These are phyloP conservation scores for Cardiospermum halicacabum DNA, from an alignment of 345 rosid genomes.

Conservation along the genomic window DNA sequence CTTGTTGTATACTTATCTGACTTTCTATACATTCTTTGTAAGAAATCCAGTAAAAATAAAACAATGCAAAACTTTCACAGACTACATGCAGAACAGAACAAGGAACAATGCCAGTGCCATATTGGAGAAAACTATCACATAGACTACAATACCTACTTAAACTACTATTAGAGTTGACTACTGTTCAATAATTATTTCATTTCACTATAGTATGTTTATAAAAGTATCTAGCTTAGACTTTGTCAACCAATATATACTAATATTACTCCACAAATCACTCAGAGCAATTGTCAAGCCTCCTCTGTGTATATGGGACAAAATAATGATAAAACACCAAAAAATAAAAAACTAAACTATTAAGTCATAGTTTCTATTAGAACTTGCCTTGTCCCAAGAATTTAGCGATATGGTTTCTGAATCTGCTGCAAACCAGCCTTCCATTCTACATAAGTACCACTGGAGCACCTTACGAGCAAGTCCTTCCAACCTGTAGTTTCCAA, in stretches of 20 bases:
- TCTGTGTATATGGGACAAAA: not conserved
- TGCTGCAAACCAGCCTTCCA: conserved; percentile 99
- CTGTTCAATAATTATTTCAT: not conserved
- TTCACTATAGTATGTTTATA: no score
- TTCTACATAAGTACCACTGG: conserved; percentile 96
- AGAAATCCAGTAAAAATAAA: not conserved
- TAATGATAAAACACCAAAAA: not conserved
- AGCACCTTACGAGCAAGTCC: conserved; percentile 79
- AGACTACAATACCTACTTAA: not conserved
- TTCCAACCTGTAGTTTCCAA: conserved; percentile 47
- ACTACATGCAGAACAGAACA: not conserved
- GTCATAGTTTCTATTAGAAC: conserved; percentile 3
- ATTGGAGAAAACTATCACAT: not conserved
- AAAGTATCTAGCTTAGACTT: no score
- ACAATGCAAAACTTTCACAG: not conserved
- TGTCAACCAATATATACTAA: not conserved
- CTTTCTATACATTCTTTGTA: not conserved
- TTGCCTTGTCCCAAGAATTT: conserved; percentile 86
- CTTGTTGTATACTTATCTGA: not conserved
- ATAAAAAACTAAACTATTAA: not conserved
- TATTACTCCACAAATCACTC: not conserved
- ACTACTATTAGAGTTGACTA: no score
- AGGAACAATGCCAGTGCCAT: not conserved
- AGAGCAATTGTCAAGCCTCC: not conserved
- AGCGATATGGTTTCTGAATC: conserved; percentile 93